A percentile compares a stretch with the other conserved stretches of the same genome.
phyloP scores from a whole-genome alignment of 2,329 filamentous ascomycete genomes.

The Stagonosporopsis tanaceti region DNA sequence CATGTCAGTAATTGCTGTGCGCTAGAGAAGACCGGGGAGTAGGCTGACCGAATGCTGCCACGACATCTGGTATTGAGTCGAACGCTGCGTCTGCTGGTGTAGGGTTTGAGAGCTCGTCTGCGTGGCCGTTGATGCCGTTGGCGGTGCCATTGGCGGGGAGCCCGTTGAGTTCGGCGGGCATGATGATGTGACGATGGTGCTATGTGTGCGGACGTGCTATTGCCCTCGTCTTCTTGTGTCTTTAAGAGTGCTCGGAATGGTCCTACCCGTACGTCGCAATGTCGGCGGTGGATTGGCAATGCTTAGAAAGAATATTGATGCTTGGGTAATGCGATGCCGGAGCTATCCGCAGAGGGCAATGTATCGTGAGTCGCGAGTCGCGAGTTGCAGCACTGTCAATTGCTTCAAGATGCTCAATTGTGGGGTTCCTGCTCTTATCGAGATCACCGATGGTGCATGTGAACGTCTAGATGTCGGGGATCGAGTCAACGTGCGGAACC shows the following conservation, averaged over 20 bases:
- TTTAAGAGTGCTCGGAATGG: not conserved
- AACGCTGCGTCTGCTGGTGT: conserved; percentile 51
- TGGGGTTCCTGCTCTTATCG: conserved; percentile 1
- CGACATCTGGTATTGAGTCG: conserved; percentile 57
- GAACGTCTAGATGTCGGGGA: conserved; percentile 4
- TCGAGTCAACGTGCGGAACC: conserved; percentile 17
- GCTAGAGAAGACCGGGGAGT: not conserved
- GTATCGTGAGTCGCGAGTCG: not conserved
- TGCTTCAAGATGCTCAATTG: not conserved
- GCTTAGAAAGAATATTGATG: conserved; percentile 31
- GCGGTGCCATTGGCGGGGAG: conserved; percentile 27
- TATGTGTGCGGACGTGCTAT: not conserved
- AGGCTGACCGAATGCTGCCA: conserved; percentile 53
- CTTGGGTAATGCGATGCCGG: conserved; percentile 38
- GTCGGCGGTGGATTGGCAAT: conserved; percentile 20
- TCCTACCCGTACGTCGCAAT: conserved; percentile 7
- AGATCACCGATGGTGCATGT: conserved; percentile 1
- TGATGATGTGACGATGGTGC: conserved; percentile 15
- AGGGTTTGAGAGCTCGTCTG: conserved; percentile 28
- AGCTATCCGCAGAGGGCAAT: conserved; percentile 16
- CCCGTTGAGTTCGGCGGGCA: conserved; percentile 35
- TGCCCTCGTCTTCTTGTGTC: not conserved
- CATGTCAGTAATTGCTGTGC: conserved; percentile 1
- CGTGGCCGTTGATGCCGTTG: conserved; percentile 22
- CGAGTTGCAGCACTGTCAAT: not conserved